Base-by-base conservation (phyloP, 352 stramenopile genomes). In the Peronospora tabacina region DNA sequence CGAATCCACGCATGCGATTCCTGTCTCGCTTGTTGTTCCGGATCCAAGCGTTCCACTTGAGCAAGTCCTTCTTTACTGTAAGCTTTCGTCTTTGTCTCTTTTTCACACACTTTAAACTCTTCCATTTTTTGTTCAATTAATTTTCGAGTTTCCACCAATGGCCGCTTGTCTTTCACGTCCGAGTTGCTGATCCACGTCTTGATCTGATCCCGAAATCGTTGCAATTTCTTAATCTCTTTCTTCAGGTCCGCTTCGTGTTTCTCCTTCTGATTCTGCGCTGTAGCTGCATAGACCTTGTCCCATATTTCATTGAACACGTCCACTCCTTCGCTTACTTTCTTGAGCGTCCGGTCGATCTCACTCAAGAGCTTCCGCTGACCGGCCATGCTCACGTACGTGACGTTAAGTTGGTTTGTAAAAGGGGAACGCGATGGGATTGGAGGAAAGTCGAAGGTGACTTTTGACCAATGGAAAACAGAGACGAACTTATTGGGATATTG, bases 151-250 rank as follows among this genome's bases (percentile, higher is more conserved):
- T 95, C 80, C 32, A 82, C 70, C 9, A 96, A 61, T 42, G 81
- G 75, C 22, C 75, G 72, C 66, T 99, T 99, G 73, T 99, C 95
- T 69, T 98, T 98, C 47, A 99, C 95, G 53, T 99, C 96, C 38
- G 83, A 94, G 49, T 93, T 97, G 48, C 83, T 73, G 54, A 98
- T 97, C 96, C 96, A 99, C 52, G 88, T 98, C 74, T 99, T 99
- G 68, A 99, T 98, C 74, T 98, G 95, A 74, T 99, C 97, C 17
- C 97, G 90, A 61, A 95, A 89, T 35, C 95, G 82, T 82, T 99
- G 97, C 33, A 99, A 79, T 72, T 99, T 99, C 75, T 99, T 99
- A 63, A 99, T 99, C 82, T 99, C 97, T 58, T 99, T 99, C 71
- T 99, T 99, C 48, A 99, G 70, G 65, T 99, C 96, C 30, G 90